Conservation (phyloP, 805 yeast genomes). For the Saccharomyces mikatae region DNA sequence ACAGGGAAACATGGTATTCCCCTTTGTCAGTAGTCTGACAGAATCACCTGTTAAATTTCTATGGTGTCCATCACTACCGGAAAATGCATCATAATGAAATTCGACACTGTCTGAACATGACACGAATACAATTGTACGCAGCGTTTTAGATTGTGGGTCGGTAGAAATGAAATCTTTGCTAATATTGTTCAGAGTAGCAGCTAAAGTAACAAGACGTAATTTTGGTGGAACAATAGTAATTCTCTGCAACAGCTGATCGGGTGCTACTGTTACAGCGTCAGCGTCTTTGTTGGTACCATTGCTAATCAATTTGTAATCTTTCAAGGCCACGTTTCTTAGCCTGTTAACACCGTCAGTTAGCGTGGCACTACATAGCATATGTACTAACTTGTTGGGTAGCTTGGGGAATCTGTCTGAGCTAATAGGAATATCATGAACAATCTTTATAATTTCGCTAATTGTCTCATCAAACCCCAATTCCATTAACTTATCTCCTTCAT, state of each 20-base stretch:
- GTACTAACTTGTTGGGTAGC: conserved; percentile 65
- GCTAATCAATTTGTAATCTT: conserved; percentile 64
- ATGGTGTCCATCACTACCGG: conserved; percentile 42
- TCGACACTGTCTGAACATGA: conserved; percentile 97
- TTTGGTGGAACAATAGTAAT: conserved; percentile 87
- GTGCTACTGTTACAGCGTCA: conserved; percentile 43
- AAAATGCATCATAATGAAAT: conserved; percentile 73
- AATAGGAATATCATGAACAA: conserved; percentile 41
- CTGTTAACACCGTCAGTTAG: conserved; percentile 72
- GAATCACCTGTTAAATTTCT: conserved; percentile 30
- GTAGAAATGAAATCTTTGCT: conserved; percentile 24
- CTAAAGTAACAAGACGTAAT: conserved; percentile 72
- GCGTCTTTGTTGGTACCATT: conserved; percentile 19
- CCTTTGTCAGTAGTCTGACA: conserved; percentile 26
- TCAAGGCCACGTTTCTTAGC: conserved; percentile 69
- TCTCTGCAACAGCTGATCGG: conserved; percentile 82
- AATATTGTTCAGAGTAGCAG: conserved; percentile 52
- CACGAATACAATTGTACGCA: conserved; percentile 73
- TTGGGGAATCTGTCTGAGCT: conserved; percentile 38
- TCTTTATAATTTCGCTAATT: conserved; percentile 61
- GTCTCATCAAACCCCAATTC: conserved; percentile 97
- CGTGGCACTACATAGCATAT: conserved; percentile 90
- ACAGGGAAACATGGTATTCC: conserved; percentile 26
- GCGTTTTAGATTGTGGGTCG: conserved; percentile 17
- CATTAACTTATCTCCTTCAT: conserved; percentile 94